Base-by-base conservation (phyloP, 1,284 basidiomycete genomes). In the Trichosporon faecale region DNA sequence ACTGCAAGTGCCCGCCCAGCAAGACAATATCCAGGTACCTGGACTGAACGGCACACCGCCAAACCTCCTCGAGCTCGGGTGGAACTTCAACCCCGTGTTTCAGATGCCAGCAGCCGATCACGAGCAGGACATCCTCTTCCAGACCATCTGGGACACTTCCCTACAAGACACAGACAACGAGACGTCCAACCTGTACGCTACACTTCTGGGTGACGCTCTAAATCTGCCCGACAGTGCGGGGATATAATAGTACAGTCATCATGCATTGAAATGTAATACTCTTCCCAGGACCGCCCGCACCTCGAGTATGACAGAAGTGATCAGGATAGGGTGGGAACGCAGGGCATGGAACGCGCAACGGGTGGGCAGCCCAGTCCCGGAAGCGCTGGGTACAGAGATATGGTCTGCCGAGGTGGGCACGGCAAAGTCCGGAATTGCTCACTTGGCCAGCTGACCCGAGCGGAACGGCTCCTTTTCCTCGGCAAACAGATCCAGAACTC, bases 81-180 rank as follows among this genome's bases (percentile, higher is more conserved):
- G 70, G 70, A 66, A 69, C 49, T 68, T 72, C 21, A 66, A 72
- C 33, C 67, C 68, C 8, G 52, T 66, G 25, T 67, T 55, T 14
- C 68, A 69, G 37, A 68, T 72, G 68, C 70, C 70, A 9, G 70
- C 68, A 0, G 70, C 68, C 3, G 70, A 69, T 25, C 66, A 61
- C 21, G 70, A 68, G 44, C 70, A 72, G 68, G 69, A 70, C 52
- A 35, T 70, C 16, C 40, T 44, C 18, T 44, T 44, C 40, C 40
- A 44, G 40, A 44, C 40, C 2, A 44, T 86, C 79, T 44, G 40
- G 40, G 40, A 44, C 18, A 44, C 40, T 3, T 44, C 40, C 4
- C 40, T 44, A 18, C 40, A 44, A n/a, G 40, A 44, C 4, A 44
- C 40, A 12, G 40, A 44, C 12, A 44, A 44, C 40, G 40, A 44